Evolutionary conservation across 1,284 basidiomycete species (phyloP).

Genomic region (Blastosporella zonata): DNA sequence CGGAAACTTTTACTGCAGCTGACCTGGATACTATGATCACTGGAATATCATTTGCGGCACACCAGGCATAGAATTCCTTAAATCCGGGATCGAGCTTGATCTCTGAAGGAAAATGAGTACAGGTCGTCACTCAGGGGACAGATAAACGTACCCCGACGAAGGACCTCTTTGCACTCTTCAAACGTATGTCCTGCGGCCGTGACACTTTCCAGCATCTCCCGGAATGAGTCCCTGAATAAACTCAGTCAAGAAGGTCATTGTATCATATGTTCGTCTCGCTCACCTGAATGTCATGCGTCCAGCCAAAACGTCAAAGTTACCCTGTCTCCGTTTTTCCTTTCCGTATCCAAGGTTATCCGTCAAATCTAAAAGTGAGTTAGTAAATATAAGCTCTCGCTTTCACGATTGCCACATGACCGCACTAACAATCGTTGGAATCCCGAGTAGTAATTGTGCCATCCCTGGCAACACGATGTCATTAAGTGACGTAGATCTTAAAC

Average conservation of each 20-base stretch:
- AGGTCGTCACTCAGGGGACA: neutral
- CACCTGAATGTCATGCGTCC: slow-evolving; percentile 72
- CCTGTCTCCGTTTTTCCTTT: slow-evolving; percentile 59
- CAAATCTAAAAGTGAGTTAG: slow-evolving; percentile 47
- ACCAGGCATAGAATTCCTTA: slow-evolving; percentile 81
- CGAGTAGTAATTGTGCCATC: slow-evolving; percentile 90
- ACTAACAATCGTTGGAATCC: slow-evolving; percentile 88
- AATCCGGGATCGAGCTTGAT: slow-evolving; percentile 88
- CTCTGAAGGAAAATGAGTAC: slow-evolving; percentile 40
- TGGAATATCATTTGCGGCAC: slow-evolving; percentile 74
- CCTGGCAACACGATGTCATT: slow-evolving; percentile 39
- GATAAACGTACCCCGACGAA: slow-evolving; percentile 39
- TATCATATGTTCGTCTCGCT: neutral
- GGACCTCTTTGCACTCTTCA: slow-evolving; percentile 75
- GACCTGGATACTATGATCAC: slow-evolving; percentile 91
- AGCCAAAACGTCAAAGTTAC: slow-evolving; percentile 70
- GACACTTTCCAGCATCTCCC: slow-evolving; percentile 77
- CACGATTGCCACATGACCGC: neutral
- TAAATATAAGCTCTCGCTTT: slow-evolving; percentile 1
- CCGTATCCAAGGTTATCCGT: slow-evolving; percentile 80
- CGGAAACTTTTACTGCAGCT: neutral
- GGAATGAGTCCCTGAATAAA: slow-evolving; percentile 67
- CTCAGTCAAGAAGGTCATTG: neutral
- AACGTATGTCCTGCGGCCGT: slow-evolving; percentile 64
- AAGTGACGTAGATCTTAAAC: slow-evolving; percentile 3